A percentile compares a stretch with the other conserved stretches of the same genome.
Conservation (phyloP, 2,329 filamentous ascomycete species). For the Kalaharituber pfeilii region DNA sequence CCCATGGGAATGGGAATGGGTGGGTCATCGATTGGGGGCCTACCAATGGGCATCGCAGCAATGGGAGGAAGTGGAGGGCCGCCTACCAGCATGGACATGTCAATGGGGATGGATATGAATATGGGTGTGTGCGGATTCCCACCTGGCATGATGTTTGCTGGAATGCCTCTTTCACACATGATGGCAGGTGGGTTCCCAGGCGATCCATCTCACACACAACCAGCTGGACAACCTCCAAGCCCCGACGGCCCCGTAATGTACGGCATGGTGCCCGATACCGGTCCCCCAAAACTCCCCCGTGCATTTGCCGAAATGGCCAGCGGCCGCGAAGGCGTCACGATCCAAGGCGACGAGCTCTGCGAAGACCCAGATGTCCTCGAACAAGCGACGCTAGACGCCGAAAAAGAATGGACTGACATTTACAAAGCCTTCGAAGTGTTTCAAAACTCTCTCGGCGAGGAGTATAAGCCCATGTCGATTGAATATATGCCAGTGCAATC, state of each 20-base stretch:
- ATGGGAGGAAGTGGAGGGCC: slow-evolving; percentile 6
- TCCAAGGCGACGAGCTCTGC: background rate
- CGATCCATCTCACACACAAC: slow-evolving; percentile 7
- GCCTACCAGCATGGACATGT: slow-evolving; percentile 1
- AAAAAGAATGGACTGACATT: slow-evolving; percentile 64
- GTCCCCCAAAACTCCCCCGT: slow-evolving; percentile 31
- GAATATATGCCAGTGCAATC: slow-evolving; percentile 43
- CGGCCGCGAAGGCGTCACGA: slow-evolving; percentile 27
- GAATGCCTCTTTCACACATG: slow-evolving; percentile 9
- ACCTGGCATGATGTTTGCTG: slow-evolving; percentile 5
- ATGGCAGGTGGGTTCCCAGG: slow-evolving; percentile 5
- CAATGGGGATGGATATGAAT: slow-evolving; percentile 5
- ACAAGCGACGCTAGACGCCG: slow-evolving; percentile 47
- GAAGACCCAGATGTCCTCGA: slow-evolving; percentile 34
- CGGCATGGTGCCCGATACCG: slow-evolving; percentile 32
- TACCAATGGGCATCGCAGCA: slow-evolving; percentile 7
- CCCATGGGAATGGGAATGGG: slow-evolving; percentile 7
- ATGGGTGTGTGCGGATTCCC: slow-evolving; percentile 7
- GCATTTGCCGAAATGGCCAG: slow-evolving; percentile 37
- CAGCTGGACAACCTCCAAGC: slow-evolving; percentile 2
- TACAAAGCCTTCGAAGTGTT: slow-evolving; percentile 52
- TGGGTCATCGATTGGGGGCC: too few relatives aligned
- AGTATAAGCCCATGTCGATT: slow-evolving; percentile 57
- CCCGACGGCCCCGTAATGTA: slow-evolving; percentile 29
- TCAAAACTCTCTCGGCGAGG: slow-evolving; percentile 46